Conservation (phyloP, 257 asterid species). For the Solanum piurae region DNA sequence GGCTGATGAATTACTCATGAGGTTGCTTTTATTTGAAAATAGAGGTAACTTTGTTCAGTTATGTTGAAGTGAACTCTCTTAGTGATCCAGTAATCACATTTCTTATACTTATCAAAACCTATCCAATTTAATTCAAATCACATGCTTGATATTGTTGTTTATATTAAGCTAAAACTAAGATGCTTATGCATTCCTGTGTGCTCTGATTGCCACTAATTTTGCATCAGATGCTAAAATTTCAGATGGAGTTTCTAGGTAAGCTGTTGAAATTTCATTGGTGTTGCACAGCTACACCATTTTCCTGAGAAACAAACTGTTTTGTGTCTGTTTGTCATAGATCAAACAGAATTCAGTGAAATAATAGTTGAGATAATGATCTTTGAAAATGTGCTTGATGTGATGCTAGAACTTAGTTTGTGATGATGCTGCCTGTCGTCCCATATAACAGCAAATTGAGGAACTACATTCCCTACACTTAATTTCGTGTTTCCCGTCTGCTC, state of each 20-base stretch:
- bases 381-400: background rate
- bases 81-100: background rate
- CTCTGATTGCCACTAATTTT: background rate
- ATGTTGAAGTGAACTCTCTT: background rate
- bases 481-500: background rate
- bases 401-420: background rate
- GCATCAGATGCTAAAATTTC: background rate
- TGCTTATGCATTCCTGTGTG: background rate
- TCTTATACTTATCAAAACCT: background rate
- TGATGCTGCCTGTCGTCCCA: background rate
- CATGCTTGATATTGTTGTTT: background rate
- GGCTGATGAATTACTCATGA: constrained; percentile 77
- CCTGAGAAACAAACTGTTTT: background rate
- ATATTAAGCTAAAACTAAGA: background rate
- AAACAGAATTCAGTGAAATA: background rate
- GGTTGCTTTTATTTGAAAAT: constrained; percentile 69
- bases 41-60: constrained; percentile 38
- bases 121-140: background rate
- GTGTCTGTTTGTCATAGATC: background rate
- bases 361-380: background rate
- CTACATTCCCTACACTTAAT: background rate
- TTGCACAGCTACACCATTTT: background rate
- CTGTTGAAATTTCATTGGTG: background rate
- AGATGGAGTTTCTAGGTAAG: background rate
- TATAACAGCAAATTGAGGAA: background rate